Evolutionary conservation across 2,329 filamentous ascomycete species (phyloP), one percentile per base, ranked within the genome.

Genomic region (Corniculantispora saksenae): DNA sequence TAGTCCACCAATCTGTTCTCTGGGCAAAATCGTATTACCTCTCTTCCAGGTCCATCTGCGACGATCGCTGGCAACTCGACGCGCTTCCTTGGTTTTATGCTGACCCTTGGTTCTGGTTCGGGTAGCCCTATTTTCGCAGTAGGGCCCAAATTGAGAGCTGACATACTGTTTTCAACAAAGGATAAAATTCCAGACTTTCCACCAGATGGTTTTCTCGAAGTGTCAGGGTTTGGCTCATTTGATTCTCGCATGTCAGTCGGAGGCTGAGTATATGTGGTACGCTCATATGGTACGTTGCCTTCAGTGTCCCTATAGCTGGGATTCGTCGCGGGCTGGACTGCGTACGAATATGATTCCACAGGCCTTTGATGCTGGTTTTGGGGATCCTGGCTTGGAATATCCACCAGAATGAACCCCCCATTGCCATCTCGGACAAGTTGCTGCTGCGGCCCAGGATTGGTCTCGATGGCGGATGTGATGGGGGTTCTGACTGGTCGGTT

Each of bases 21-120:
- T 1, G 76, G 73, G 27, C 77, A 79, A 15, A 68, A 72, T 3
- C 69, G 66, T 0, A 75, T 61, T 1, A 69, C 57, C 2, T 75
- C 70, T 13, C 67, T 67, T 10, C 70, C 69, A 3, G 64, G 19
- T 0, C 75, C 76, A 0, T 65, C 67, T 9, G 70, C 68, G 48
- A 68, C 65, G 3, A 74, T 68, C 0, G 67, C 35, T 12, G 59
- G 66, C 35, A 56, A 17, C 19, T 47, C 29, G 13, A 38, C 19
- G 23, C 43, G 12, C 19, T 57, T 47, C n/a, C 43, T 63, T 6
- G 3, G 17, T 21, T 45, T 56, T 40, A 23, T n/a, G 15, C 29
- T 21, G 51, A 21, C n/a, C 3, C 10, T 21, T 12, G 40, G n/a
- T 15, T 40, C 58, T 15, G 58, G 17, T 35, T 32, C 19, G 3